phyloP scores from a whole-genome alignment of 1,284 basidiomycete species.

The Trichosporon ovoides region DNA sequence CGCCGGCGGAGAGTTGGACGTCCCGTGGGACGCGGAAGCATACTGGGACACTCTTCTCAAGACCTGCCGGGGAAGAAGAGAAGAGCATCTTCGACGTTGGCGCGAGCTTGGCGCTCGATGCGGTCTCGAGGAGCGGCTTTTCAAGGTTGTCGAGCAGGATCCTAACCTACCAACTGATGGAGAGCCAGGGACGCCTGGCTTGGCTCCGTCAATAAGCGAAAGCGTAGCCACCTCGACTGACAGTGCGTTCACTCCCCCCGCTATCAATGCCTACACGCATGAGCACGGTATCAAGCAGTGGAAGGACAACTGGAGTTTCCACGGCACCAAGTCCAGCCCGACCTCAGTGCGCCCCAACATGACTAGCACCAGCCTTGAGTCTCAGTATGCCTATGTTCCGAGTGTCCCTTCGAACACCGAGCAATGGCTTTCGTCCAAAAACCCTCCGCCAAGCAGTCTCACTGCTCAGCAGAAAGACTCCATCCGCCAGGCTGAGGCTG shows the following conservation, averaged over 20 bases:
- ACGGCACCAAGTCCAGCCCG: background rate
- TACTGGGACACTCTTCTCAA: constrained; percentile 35
- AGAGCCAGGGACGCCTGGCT: background rate
- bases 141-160: constrained; percentile 18
- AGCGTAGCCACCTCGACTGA: background rate
- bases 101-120: constrained; percentile 26
- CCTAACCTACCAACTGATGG: background rate
- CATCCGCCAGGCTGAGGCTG: background rate
- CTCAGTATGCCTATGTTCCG: background rate
- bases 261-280: background rate
- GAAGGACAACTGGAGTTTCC: constrained; percentile 1
- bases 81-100: constrained; percentile 28
- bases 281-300: constrained; percentile 2
- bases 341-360: background rate
- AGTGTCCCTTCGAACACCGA: background rate
- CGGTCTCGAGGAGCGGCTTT: constrained; percentile 31
- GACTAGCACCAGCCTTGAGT: background rate
- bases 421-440: background rate
- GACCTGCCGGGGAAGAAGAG: constrained; percentile 24
- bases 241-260: background rate
- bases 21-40: constrained; percentile 33
- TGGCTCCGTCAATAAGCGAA: background rate
- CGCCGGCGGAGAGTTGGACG: constrained; percentile 27
- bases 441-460: background rate
- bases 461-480: background rate